Conservation (phyloP, 1,284 basidiomycete genomes). For the Ustilago esculenta region DNA sequence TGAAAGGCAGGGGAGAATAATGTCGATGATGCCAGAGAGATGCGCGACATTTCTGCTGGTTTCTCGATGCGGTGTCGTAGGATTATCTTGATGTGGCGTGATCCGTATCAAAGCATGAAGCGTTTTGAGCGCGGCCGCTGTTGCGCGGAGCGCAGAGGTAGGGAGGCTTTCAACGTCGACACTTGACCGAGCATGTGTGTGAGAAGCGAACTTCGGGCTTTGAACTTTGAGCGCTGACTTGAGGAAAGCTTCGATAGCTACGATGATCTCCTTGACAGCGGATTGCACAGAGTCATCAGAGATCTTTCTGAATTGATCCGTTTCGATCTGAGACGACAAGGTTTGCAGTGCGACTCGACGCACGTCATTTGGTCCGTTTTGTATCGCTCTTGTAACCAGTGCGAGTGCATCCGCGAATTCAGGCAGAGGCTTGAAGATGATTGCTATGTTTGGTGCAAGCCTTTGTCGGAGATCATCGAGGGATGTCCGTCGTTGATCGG, state of each 20-base stretch:
- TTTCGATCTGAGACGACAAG: constrained; percentile 5
- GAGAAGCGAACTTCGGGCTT: neutral
- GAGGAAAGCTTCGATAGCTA: constrained; percentile 7
- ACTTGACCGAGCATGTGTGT: neutral
- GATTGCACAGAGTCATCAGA: neutral
- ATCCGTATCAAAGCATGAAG: constrained; percentile 21
- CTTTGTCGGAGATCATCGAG: constrained; percentile 15
- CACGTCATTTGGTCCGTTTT: constrained; percentile 16
- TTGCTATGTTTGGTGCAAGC: neutral
- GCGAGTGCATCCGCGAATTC: too few relatives aligned
- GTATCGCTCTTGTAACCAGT: neutral
- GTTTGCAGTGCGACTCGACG: constrained; percentile 16
- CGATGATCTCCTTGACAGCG: constrained; percentile 6
- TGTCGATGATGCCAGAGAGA: too few relatives aligned
- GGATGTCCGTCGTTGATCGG: constrained; percentile 17
- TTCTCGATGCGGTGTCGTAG: neutral
- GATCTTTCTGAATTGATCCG: neutral
- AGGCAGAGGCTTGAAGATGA: neutral
- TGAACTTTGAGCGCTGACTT: constrained; percentile 25
- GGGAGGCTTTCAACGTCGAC: constrained; percentile 9
- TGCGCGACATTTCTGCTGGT: too few relatives aligned
- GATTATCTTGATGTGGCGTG: neutral
- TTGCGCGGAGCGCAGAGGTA: constrained; percentile 24
- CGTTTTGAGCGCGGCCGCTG: constrained; percentile 34
- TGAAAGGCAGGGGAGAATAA: constrained; percentile 17